Base-by-base conservation (phyloP, 2,329 filamentous ascomycete species). In the Fusarium cicatricum region DNA sequence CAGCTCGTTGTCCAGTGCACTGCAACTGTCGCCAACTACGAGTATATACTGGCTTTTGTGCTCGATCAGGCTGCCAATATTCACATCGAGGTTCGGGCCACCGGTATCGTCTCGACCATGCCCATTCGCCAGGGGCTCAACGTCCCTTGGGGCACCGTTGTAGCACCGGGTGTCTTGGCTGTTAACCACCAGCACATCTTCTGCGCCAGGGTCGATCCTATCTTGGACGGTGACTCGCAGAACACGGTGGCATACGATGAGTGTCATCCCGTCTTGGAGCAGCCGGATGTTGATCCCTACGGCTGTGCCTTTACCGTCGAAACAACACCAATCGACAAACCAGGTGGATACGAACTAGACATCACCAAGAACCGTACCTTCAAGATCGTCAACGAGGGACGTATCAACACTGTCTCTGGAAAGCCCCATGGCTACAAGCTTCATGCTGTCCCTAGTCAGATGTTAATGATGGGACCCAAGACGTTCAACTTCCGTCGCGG, bases 141-240 rank as follows among this genome's bases (percentile, higher is more conserved):
- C 10, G 84, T 69, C 14, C 73, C 71, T 2, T 86, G 81, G 67
- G 84, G 83, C 6, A 89, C 83, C 44, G 77, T 86, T 5, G 85
- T 89, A 3, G 77, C 78, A 0, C 80, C 82, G 0, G 85, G 85
- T 0, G 82, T 84, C 0, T 71, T 88, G 5, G 86, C 85, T 0
- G 83, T 84, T 38, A 85, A 88, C 67, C 86, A 89, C 64, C 86
- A 89, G 65, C 85, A 89, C 71, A 78, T 89, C 44, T 89, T 89
- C 68, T 80, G 77, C 15, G 68, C 84, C 34, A 79, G 85, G 3
- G 81, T 89, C 21, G 85, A 89, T 60, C 84, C 85, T 0, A 81
- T 81, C 15, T 75, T 88, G 42, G 85, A 88, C 64, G 84, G 84
- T 5, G 74, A 73, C 5, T 86, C 72, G 5, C 87, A 87, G 6